Conservation (phyloP, 306 rosid species). For the Erythrophleum fordii region DNA sequence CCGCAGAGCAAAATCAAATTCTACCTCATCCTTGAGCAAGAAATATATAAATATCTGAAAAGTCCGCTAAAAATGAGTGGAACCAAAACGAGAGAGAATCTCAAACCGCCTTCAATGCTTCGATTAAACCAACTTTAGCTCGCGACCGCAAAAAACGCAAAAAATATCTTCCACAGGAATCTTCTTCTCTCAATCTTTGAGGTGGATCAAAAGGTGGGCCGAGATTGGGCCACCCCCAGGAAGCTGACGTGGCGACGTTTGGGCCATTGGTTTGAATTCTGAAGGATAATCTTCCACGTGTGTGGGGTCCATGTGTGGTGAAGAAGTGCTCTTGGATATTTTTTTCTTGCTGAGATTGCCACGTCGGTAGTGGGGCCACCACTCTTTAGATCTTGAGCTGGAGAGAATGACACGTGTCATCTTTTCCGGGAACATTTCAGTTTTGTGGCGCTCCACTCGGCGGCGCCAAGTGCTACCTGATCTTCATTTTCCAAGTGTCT, state of each 20-base stretch:
- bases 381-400: slow-evolving; percentile 34
- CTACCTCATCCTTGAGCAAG: slow-evolving; percentile 11
- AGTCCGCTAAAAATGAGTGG: slow-evolving; percentile 7
- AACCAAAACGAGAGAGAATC: neutral
- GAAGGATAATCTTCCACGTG: neutral
- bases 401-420: slow-evolving; percentile 43
- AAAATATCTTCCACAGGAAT: slow-evolving; percentile 47
- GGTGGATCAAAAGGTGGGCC: slow-evolving; percentile 47
- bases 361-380: neutral
- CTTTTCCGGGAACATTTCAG: neutral
- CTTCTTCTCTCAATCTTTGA: slow-evolving; percentile 4
- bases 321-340: neutral
- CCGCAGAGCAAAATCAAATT: neutral
- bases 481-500: neutral
- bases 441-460: slow-evolving; percentile 7
- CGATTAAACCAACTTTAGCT: slow-evolving; percentile 26
- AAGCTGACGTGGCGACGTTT: slow-evolving; percentile 45
- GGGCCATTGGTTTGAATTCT: slow-evolving; percentile 43
- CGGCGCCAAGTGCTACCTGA: neutral
- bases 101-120: slow-evolving; percentile 19
- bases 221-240: slow-evolving; percentile 34
- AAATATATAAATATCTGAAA: slow-evolving; percentile 10
- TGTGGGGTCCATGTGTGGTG: slow-evolving; percentile 46
- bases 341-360: neutral
- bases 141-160: slow-evolving; percentile 41